Percentiles rank a stretch among this genome's conserved stretches.
Evolutionary conservation across 108 stramenopile species (phyloP).

Genomic region (Stephanodiscus minutulus): DNA sequence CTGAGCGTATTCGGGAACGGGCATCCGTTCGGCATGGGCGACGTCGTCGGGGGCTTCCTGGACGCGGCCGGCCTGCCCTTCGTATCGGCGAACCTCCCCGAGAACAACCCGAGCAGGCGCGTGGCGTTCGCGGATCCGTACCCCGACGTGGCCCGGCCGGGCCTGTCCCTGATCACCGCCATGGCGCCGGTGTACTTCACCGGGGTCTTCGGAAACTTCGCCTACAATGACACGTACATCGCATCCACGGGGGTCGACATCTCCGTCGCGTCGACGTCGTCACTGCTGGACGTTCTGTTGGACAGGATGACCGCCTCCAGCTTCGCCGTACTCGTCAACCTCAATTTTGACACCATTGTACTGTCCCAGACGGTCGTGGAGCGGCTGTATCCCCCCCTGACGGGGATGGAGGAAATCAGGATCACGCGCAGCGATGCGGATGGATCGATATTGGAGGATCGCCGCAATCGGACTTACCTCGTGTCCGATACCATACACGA

Average conservation of each 20-base stretch:
- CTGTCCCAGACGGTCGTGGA: constrained; percentile 29
- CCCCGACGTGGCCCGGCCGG: constrained; percentile 32
- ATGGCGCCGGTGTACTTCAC: constrained; percentile 39
- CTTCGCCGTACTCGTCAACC: constrained; percentile 32
- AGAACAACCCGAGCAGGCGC: constrained; percentile 15
- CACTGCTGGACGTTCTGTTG: constrained; percentile 18
- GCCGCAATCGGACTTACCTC: constrained; percentile 33
- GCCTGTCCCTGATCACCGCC: constrained; percentile 29
- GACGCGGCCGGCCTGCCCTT: background rate
- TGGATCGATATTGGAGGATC: constrained; percentile 27
- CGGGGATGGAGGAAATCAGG: constrained; percentile 21
- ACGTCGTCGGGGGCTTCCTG: background rate
- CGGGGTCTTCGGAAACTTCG: constrained; percentile 9
- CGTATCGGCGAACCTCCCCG: constrained; percentile 23
- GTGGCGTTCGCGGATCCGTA: constrained; percentile 16
- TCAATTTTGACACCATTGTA: constrained; percentile 11
- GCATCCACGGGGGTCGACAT: constrained; percentile 36
- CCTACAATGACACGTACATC: constrained; percentile 28
- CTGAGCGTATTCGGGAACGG: background rate
- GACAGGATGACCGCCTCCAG: constrained; percentile 13
- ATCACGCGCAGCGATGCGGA: constrained; percentile 11
- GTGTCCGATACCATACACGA: constrained; percentile 36
- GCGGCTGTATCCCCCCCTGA: constrained; percentile 23
- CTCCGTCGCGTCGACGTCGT: constrained; percentile 10
- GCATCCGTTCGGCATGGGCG: constrained; percentile 20